Evolutionary conservation across 352 stramenopile species (phyloP), one percentile per base, ranked within the genome.

Genomic region (Pythium chondricola): DNA sequence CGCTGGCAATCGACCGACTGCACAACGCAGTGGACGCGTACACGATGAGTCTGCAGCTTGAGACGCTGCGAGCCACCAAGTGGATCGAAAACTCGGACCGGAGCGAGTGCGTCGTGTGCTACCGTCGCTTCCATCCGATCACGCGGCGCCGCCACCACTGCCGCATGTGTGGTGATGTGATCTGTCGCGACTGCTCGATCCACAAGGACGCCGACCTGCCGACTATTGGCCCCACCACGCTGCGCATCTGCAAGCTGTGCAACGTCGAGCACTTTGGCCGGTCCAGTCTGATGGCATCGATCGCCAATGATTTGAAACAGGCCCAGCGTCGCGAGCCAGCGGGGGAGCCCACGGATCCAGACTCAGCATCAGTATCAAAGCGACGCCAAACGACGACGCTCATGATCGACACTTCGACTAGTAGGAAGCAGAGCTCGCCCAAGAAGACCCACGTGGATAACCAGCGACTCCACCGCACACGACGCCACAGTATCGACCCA

Each of bases 101-200:
- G 39, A 39, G 38, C 9, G 63, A 84, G 64, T 92, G 81, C 48
- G 60, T 67, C 10, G 60, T 83, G 13, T 92, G 81, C 51, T 83
- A 56, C 24, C 67, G 78, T 8, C 67, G 71, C 16, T 93, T 93
- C 52, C 66, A 86, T 32, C 72, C 80, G 37, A 58, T 87, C 35
- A 70, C 69, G 16, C 71, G 79, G 16, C 69, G 81, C 26, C 66
- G 75, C 25, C 81, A 88, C 45, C 78, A 88, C 52, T 93, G 81
- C n/a, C 75, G 74, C 4, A 50, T 87, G 11, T 93, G 81, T 43
- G 71, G 74, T 48, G 74, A 88, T 40, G 66, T 88, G 18, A 85
- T 92, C 39, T 92, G 81, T 42, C 69, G 74, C 2, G 63, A 83
- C 36, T 92, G 81, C 45, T 87, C 75, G 16, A 62, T 83, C 10